Conservation (phyloP, 1,284 basidiomycete genomes). For the Stygiomarasmius scandens region DNA sequence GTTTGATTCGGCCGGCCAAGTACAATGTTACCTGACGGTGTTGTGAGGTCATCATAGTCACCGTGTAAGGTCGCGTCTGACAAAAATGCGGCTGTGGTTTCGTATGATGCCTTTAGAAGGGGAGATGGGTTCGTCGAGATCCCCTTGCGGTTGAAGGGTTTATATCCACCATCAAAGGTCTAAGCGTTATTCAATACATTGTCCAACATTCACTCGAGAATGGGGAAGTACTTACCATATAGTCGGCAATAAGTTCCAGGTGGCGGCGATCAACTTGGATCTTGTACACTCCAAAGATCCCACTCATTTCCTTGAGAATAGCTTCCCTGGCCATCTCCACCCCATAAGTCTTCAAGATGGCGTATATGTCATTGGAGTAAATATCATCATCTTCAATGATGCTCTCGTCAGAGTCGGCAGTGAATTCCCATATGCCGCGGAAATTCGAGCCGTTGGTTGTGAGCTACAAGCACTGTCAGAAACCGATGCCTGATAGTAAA, state of each 20-base stretch:
- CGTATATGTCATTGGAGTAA: constrained; percentile 95
- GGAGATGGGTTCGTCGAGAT: constrained; percentile 91
- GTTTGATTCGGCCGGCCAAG: constrained; percentile 82
- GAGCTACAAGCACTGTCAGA: constrained; percentile 44
- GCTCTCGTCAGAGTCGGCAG: constrained; percentile 58
- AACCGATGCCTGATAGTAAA: constrained; percentile 5
- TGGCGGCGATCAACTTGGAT: constrained; percentile 96
- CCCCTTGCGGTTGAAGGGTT: constrained; percentile 96
- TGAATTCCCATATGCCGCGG: constrained; percentile 88
- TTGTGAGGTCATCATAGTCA: constrained; percentile 90
- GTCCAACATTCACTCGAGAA: neutral
- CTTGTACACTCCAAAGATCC: constrained; percentile 96
- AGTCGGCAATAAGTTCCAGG: constrained; percentile 97
- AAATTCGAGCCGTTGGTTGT: constrained; percentile 93
- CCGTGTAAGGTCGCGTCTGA: constrained; percentile 94
- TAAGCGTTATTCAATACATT: constrained; percentile 34
- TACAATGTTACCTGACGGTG: constrained; percentile 91
- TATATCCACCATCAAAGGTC: constrained; percentile 97
- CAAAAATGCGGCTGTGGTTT: constrained; percentile 95
- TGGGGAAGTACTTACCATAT: constrained; percentile 75
- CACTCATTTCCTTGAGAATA: constrained; percentile 89
- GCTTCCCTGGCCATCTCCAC: constrained; percentile 96
- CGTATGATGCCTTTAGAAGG: constrained; percentile 95
- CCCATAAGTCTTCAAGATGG: constrained; percentile 90
- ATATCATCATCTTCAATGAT: constrained; percentile 86